A percentile compares a stretch with the other conserved stretches of the same genome.
Conservation (phyloP, 331 rosid species). For the Saraca asoca region DNA sequence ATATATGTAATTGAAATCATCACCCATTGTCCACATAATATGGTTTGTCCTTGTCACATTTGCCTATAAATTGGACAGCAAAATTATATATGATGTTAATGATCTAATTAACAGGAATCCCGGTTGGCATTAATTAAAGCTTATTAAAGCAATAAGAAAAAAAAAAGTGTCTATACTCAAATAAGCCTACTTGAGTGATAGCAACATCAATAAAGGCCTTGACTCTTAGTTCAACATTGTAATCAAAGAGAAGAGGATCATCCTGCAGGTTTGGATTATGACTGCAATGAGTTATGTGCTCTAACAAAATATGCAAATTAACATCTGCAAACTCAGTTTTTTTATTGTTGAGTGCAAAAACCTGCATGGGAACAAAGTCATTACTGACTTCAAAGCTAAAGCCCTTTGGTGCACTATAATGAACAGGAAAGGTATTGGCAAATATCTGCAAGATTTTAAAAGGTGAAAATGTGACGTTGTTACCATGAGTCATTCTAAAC, state of each 20-base stretch:
- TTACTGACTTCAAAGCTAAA: slow-evolving; percentile 69
- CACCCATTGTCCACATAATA: slow-evolving; percentile 98
- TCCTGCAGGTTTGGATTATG: slow-evolving; percentile 58
- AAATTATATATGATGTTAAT: slow-evolving; percentile 2
- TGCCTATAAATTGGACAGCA: slow-evolving; percentile 46
- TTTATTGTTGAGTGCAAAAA: neutral
- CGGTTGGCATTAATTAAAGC: too few species aligned
- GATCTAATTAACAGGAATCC: too few species aligned
- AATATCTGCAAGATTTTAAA: slow-evolving; percentile 55
- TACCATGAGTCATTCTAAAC: neutral
- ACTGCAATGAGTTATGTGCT: neutral
- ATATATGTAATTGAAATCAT: slow-evolving; percentile 85
- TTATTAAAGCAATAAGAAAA: too few species aligned
- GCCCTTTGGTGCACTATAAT: slow-evolving; percentile 73
- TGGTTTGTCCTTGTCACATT: slow-evolving; percentile 84
- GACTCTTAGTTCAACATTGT: slow-evolving; percentile 67
- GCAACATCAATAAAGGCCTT: slow-evolving; percentile 63
- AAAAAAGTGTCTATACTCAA: too few species aligned
- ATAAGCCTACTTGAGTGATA: slow-evolving; percentile 43
- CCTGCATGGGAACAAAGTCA: slow-evolving; percentile 63
- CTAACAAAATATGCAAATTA: slow-evolving; percentile 27
- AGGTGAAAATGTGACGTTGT: neutral
- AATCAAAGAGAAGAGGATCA: slow-evolving; percentile 63
- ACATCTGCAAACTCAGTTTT: neutral
- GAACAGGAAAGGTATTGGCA: slow-evolving; percentile 79